These are phyloP conservation scores for Talaromyces sp. DNA, from an alignment of 2,329 filamentous ascomycete genomes.

Conservation along the genomic window DNA sequence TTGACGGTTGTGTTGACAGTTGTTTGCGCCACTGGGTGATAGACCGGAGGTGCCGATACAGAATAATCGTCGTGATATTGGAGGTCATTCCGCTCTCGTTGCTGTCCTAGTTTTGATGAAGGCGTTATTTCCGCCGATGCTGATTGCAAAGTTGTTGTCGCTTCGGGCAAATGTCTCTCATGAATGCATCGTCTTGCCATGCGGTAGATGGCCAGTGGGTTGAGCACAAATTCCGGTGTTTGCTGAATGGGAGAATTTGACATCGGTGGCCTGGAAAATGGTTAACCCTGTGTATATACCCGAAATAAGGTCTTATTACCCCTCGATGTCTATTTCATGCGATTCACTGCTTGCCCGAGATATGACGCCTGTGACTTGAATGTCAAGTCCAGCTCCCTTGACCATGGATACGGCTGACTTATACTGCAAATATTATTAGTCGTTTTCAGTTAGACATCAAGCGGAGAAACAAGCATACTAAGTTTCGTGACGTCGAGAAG, in stretches of 20 bases:
- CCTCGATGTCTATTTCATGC: background rate
- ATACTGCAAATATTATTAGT: background rate
- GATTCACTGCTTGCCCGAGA: background rate
- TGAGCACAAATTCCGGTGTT: conserved; percentile 17
- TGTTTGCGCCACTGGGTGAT: background rate
- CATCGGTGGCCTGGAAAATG: background rate
- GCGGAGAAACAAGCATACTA: background rate
- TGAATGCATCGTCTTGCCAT: conserved; percentile 17
- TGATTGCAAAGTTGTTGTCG: conserved; percentile 5
- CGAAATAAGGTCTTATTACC: background rate
- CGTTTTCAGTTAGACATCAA: background rate
- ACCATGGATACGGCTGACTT: background rate
- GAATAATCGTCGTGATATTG: background rate
- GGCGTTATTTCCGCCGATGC: background rate
- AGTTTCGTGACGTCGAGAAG: conserved; percentile 6
- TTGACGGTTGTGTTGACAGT: background rate
- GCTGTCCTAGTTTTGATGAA: background rate
- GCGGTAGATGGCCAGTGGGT: conserved; percentile 19
- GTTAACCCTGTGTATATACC: background rate
- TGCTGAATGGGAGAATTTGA: conserved; percentile 13
- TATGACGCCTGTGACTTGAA: background rate
- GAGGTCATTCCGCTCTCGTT: background rate
- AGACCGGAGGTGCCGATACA: background rate
- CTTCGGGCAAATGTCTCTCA: conserved; percentile 11
- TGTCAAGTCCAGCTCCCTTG: background rate